Conservation (phyloP, 768 basidiomycete species). For the Hebeloma cylindrosporum region DNA sequence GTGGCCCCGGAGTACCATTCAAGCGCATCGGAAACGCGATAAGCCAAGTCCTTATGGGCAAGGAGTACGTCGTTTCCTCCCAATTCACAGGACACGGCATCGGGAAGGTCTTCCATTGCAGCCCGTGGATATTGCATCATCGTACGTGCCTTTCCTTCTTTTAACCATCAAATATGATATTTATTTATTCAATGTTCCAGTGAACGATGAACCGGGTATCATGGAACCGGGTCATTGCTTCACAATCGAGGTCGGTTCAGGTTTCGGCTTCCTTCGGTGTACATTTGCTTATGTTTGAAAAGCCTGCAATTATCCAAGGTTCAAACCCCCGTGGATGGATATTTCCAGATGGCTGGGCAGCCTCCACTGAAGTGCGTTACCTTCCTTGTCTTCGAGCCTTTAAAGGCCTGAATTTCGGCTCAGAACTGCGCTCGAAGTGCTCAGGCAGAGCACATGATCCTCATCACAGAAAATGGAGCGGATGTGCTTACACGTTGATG, state of each 20-base stretch:
- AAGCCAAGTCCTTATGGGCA: constrained; percentile 42
- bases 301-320: constrained; percentile 83
- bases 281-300: neutral
- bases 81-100: constrained; percentile 89
- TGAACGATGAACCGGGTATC: constrained; percentile 76
- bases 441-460: constrained; percentile 86
- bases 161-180: neutral
- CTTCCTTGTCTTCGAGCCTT: neutral
- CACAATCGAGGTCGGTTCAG: constrained; percentile 81
- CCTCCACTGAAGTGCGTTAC: constrained; percentile 72
- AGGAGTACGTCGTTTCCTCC: constrained; percentile 59
- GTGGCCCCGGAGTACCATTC: constrained; percentile 72
- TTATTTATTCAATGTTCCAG: constrained; percentile 34
- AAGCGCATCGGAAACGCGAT: constrained; percentile 73
- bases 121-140: constrained; percentile 82
- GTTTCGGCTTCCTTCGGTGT: neutral
- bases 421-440: constrained; percentile 82
- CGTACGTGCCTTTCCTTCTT: constrained; percentile 40
- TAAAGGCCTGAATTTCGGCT: neutral
- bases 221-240: constrained; percentile 91
- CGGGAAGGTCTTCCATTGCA: constrained; percentile 73
- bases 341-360: constrained; percentile 92
- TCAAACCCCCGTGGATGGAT: constrained; percentile 65
- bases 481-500: constrained; percentile 66
- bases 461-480: constrained; percentile 76